Conservation (phyloP, 2,329 filamentous ascomycete genomes). For the Epichloe sp. region DNA sequence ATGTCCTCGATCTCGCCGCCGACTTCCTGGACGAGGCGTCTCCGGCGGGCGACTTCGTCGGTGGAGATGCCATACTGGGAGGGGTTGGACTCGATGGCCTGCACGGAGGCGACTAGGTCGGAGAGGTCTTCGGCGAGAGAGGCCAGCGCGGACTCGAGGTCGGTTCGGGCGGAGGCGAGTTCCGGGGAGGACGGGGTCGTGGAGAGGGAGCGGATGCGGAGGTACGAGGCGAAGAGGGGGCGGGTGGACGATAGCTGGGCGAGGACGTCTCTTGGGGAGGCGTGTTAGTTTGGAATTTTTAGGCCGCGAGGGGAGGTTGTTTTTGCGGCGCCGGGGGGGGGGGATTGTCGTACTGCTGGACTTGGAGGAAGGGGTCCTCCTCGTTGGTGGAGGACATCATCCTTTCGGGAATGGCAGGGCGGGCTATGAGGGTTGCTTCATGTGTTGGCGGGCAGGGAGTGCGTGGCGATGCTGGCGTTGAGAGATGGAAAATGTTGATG, state of each 20-base stretch:
- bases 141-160: conserved; percentile 52
- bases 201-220: conserved; percentile 82
- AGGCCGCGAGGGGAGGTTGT: not conserved
- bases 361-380: conserved; percentile 59
- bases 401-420: conserved; percentile 14
- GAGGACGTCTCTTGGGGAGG: conserved; percentile 62
- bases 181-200: conserved; percentile 64
- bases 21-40: conserved; percentile 78
- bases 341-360: conserved; percentile 44
- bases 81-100: conserved; percentile 77
- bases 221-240: conserved; percentile 84
- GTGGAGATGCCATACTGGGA: conserved; percentile 75
- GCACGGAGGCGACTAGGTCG: conserved; percentile 78
- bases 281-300: not conserved
- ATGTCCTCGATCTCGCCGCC: conserved; percentile 80
- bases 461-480: not conserved
- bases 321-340: not conserved
- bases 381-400: conserved; percentile 59
- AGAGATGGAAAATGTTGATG: not conserved
- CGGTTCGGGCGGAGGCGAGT: conserved; percentile 62
- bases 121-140: conserved; percentile 70
- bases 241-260: conserved; percentile 67
- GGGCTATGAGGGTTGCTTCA: not conserved
- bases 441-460: not conserved
- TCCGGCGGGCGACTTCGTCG: conserved; percentile 67